Conservation (phyloP, 768 basidiomycete genomes). For the Kwoniella europaea region DNA sequence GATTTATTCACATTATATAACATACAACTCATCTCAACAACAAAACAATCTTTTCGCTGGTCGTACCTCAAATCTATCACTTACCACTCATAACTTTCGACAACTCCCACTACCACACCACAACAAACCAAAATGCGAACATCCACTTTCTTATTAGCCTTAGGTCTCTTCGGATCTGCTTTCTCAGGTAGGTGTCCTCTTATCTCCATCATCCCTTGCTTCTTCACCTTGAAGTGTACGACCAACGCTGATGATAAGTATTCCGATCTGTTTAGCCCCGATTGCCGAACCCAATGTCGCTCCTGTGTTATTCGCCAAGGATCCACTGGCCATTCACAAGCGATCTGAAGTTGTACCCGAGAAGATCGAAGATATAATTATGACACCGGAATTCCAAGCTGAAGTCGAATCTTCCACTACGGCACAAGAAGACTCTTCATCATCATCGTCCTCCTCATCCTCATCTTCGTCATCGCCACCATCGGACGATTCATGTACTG, state of each 20-base stretch:
- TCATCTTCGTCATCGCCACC: background rate
- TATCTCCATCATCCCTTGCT: background rate
- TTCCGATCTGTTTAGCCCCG: background rate
- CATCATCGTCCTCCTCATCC: background rate
- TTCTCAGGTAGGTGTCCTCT: conserved; percentile 28
- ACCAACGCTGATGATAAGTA: background rate
- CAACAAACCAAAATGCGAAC: conserved; percentile 31
- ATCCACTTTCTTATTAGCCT: conserved; percentile 28
- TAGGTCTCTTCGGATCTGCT: conserved; percentile 29
- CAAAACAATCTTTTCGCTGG: background rate
- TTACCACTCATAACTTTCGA: background rate
- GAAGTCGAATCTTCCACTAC: conserved; percentile 15
- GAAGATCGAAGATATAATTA: conserved; percentile 1
- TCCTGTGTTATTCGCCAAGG: conserved; percentile 34
- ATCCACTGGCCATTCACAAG: conserved; percentile 35
- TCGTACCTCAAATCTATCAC: conserved; percentile 1
- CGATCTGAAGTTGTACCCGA: conserved; percentile 22
- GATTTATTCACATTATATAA: background rate
- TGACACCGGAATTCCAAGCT: conserved; percentile 16
- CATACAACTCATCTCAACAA: background rate
- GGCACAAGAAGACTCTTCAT: background rate
- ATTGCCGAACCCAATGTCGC: conserved; percentile 7
- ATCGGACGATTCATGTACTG: conserved; percentile 26
- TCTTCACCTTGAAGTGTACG: no score
- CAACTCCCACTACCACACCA: background rate